A percentile compares a stretch with the other conserved stretches of the same genome.
phyloP scores from a whole-genome alignment of 2,329 filamentous ascomycete genomes.

The Capronia coronata region DNA sequence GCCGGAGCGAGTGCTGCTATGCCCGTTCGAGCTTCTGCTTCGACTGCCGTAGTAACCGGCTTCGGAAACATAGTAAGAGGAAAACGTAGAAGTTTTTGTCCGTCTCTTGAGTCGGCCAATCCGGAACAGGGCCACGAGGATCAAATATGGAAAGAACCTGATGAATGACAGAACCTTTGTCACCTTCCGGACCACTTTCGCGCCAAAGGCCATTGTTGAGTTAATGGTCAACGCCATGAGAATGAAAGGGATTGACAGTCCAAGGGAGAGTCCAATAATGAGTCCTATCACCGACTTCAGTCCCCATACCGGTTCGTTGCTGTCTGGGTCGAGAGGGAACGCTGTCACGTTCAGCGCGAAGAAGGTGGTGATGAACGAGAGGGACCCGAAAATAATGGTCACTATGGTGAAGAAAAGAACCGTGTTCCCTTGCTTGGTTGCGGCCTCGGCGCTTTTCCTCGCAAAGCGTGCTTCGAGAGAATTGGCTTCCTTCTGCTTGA shows the following conservation, averaged over 20 bases:
- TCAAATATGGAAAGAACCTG: no score
- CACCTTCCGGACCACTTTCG: not conserved
- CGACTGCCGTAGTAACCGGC: not conserved
- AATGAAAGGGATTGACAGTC: not conserved
- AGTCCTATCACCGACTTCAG: not conserved
- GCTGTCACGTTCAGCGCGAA: conserved; percentile 51
- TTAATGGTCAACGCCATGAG: not conserved
- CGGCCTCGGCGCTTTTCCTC: conserved; percentile 54
- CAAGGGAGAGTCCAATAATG: not conserved
- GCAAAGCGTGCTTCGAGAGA: conserved; percentile 50
- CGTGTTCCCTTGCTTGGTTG: conserved; percentile 51
- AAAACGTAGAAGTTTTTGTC: not conserved
- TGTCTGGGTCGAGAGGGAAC: conserved; percentile 35
- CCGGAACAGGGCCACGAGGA: no score
- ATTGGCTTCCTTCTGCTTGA: conserved; percentile 65
- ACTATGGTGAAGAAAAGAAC: conserved; percentile 56
- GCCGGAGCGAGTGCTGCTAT: not conserved
- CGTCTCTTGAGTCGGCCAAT: no score
- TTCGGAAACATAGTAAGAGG: not conserved
- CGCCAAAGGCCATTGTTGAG: not conserved
- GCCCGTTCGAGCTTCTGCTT: not conserved
- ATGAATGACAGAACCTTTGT: not conserved
- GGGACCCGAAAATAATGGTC: conserved; percentile 52
- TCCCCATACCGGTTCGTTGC: not conserved
- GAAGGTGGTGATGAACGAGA: conserved; percentile 51